phyloP scores from a whole-genome alignment of 805 yeast species.

The Lipomyces anomalus region DNA sequence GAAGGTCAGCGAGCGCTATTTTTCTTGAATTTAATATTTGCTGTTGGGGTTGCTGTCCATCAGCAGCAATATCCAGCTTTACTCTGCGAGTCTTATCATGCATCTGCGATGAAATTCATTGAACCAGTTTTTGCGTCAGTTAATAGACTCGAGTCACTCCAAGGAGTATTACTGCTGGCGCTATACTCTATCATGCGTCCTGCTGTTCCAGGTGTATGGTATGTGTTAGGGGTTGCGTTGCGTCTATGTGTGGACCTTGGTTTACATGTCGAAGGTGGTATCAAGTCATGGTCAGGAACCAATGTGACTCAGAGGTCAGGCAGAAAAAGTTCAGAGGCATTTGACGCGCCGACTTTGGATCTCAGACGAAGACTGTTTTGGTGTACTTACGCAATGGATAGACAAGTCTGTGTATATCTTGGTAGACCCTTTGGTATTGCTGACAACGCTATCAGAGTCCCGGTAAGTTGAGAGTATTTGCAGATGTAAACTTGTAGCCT shows the following conservation, averaged over 20 bases:
- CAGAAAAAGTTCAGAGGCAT: constrained; percentile 5
- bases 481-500: too few relatives aligned
- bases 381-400: constrained; percentile 81
- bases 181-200: constrained; percentile 82
- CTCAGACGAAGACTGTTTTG: constrained; percentile 73
- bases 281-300: constrained; percentile 24
- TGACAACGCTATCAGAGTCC: constrained; percentile 66
- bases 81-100: constrained; percentile 63
- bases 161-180: constrained; percentile 63
- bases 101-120: constrained; percentile 55
- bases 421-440: constrained; percentile 89
- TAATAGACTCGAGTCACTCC: constrained; percentile 65
- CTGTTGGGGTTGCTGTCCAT: constrained; percentile 71
- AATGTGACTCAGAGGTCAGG: constrained; percentile 24
- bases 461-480: too few relatives aligned
- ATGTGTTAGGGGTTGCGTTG: constrained; percentile 71
- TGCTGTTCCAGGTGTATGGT: constrained; percentile 90
- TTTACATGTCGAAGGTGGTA: constrained; percentile 58
- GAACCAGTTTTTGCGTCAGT: constrained; percentile 52
- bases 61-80: constrained; percentile 60
- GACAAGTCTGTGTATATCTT: constrained; percentile 79
- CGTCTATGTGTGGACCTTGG: constrained; percentile 81
- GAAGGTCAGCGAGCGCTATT: constrained; percentile 38
- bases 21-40: constrained; percentile 71
- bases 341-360: constrained; percentile 57